Conservation (phyloP, 78 protist genomes). For the Dictyostelium brefeldianum region DNA sequence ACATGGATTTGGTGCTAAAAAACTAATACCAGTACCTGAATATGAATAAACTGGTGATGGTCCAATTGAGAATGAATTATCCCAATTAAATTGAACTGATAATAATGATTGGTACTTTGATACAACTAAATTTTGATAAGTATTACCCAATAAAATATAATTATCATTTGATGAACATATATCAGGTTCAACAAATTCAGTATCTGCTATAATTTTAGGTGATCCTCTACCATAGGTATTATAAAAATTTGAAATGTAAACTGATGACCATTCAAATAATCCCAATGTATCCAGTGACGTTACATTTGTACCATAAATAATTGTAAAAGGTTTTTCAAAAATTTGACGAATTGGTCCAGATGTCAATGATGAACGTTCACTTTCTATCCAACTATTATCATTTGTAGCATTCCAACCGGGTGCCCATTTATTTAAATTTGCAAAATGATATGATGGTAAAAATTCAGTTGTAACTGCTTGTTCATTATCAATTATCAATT, state of each 20-base stretch:
- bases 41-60: background rate
- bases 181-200: background rate
- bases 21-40: constrained; percentile 19
- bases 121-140: constrained; percentile 17
- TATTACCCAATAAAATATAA: constrained; percentile 43
- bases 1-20: constrained; percentile 53
- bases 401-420: constrained; percentile 20
- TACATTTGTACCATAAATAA: constrained; percentile 35
- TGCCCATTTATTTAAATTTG: background rate
- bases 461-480: background rate
- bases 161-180: constrained; percentile 1
- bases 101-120: constrained; percentile 20
- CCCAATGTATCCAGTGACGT: background rate
- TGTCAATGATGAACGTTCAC: constrained; percentile 41
- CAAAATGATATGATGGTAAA: constrained; percentile 8
- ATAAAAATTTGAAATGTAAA: constrained; percentile 33
- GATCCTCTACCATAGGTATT: constrained; percentile 60
- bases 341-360: constrained; percentile 58
- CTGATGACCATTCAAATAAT: constrained; percentile 20
- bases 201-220: constrained; percentile 27
- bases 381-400: constrained; percentile 1
- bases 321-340: constrained; percentile 52
- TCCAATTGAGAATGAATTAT: constrained; percentile 11
- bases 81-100: constrained; percentile 4
- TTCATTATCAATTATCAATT: background rate